Evolutionary conservation across 2,329 filamentous ascomycete species (phyloP).

Genomic region (Colletotrichum sp.): DNA sequence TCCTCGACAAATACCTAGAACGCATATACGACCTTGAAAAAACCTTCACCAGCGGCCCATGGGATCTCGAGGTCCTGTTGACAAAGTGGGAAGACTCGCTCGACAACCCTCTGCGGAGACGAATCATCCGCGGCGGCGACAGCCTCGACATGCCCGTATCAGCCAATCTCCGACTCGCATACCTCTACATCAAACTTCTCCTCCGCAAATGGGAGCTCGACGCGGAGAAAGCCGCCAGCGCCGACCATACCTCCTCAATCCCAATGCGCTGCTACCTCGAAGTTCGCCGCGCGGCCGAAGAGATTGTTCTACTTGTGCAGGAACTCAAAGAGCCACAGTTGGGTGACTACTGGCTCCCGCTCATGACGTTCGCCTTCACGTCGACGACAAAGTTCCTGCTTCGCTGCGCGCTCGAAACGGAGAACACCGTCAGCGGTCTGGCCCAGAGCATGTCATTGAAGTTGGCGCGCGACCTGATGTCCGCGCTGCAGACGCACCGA

Average conservation of each 20-base stretch:
- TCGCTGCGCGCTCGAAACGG: constrained; percentile 50
- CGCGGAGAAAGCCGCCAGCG: constrained; percentile 30
- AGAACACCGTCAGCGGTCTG: constrained; percentile 37
- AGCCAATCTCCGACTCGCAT: constrained; percentile 56
- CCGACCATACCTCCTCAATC: constrained; percentile 20
- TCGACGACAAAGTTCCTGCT: constrained; percentile 56
- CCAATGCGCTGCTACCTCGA: constrained; percentile 39
- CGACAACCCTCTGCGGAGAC: constrained; percentile 36
- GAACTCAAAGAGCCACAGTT: constrained; percentile 49
- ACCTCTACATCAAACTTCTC: constrained; percentile 52
- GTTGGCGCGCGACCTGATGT: constrained; percentile 48
- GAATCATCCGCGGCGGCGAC: constrained; percentile 48
- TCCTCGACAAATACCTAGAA: constrained; percentile 38
- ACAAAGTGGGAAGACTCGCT: constrained; percentile 51
- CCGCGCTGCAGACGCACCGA: constrained; percentile 42
- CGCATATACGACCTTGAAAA: constrained; percentile 41
- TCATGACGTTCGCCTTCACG: constrained; percentile 51
- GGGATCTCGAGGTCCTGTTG: constrained; percentile 41
- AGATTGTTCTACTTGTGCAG: constrained; percentile 52
- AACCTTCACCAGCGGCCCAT: constrained; percentile 27
- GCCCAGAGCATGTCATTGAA: constrained; percentile 42
- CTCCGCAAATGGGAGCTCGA: constrained; percentile 52
- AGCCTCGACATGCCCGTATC: constrained; percentile 46
- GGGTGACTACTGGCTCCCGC: constrained; percentile 55
- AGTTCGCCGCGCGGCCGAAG: constrained; percentile 50